Evolutionary conservation across 2,329 filamentous ascomycete species (phyloP), one percentile per base, ranked within the genome.

Genomic region (Diaporthe sp.): DNA sequence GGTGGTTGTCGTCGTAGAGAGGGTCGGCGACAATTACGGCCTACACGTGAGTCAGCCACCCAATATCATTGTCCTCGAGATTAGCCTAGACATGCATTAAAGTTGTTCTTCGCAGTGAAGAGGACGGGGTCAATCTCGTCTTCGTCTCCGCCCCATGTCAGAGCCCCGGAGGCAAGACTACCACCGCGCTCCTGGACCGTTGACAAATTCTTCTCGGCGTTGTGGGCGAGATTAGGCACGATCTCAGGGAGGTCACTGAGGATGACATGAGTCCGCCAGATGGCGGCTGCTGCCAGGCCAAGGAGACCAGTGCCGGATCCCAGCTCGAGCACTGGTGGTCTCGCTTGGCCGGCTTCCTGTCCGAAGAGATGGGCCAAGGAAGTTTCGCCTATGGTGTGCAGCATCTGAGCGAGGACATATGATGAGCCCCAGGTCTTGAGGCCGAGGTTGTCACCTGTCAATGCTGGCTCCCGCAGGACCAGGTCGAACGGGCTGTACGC

Each of bases 351-450:
- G 12, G 83, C 77, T 17, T 81, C 81, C 73, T 82, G 80, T 53
- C 83, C 81, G 22, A 91, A 84, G 10, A 90, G 78, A 58, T 87
- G 84, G 44, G 85, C 86, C 31, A 91, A 80, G 0, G 86, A 84
- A 19, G 83, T 86, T 58, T 82, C 83, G 10, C 81, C 84, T 53
- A 92, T 85, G 17, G 81, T 81, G 28, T 86, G 86, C 37, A 98
- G 89, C 34, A 94, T 91, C 78, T 91, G 93, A 0, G 96, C 94
- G 6, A 98, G 91, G 2, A 97, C 89, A 81, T 95, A 97, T 0
- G 95, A 96, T 0, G 95, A 96, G 0, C 94, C 95, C 97, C 97
- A 98, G 0, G 97, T 99, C 84, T 99, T 98, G 82, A 97, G 89
- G 1, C 97, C 97, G 25, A 98, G 88, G 75, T 94, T 94, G 83